A percentile compares a stretch with the other conserved stretches of the same genome.
phyloP scores from a whole-genome alignment of 164 flowering plant genomes.

The Warburgia ugandensis region DNA sequence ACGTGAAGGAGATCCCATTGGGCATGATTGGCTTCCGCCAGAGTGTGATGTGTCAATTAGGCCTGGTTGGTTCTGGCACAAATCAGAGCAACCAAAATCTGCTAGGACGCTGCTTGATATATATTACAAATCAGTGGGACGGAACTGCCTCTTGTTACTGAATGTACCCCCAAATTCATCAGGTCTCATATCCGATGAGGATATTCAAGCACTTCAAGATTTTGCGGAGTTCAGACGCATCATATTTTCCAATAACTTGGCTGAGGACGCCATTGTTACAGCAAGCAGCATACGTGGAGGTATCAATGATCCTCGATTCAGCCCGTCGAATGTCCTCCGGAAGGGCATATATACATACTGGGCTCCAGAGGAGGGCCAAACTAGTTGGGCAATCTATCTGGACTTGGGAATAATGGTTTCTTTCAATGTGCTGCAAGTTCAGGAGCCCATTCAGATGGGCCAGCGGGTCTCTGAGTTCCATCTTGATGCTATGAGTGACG shows the following conservation, averaged over 20 bases:
- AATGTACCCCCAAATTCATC: constrained; percentile 95
- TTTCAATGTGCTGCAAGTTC: constrained; percentile 72
- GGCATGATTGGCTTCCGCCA: constrained; percentile 93
- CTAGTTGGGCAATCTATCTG: constrained; percentile 45
- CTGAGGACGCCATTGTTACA: constrained; percentile 33
- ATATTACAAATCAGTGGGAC: constrained; percentile 79
- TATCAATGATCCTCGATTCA: constrained; percentile 26
- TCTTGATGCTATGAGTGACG: constrained; percentile 42
- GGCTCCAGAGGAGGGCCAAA: constrained; percentile 65
- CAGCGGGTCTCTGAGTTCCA: constrained; percentile 62
- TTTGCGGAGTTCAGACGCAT: constrained; percentile 45
- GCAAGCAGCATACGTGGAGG: constrained; percentile 74
- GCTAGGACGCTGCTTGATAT: constrained; percentile 71
- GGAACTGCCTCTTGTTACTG: constrained; percentile 76
- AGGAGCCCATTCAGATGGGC: constrained; percentile 94
- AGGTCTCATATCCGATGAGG: constrained; percentile 85
- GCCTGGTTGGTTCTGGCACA: constrained; percentile 99
- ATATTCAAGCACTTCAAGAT: constrained; percentile 65
- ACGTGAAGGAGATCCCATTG: constrained; percentile 56
- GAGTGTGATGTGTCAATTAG: constrained; percentile 98
- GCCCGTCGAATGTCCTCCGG: constrained; percentile 36
- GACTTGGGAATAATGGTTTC: constrained; percentile 31
- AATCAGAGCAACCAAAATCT: constrained; percentile 74
- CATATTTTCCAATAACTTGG: constrained; percentile 72
- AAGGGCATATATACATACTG: constrained; percentile 64